Percentiles rank a stretch among this genome's conserved stretches.
Conservation (phyloP, 805 yeast genomes). For the Debaryomyces hansenii region DNA sequence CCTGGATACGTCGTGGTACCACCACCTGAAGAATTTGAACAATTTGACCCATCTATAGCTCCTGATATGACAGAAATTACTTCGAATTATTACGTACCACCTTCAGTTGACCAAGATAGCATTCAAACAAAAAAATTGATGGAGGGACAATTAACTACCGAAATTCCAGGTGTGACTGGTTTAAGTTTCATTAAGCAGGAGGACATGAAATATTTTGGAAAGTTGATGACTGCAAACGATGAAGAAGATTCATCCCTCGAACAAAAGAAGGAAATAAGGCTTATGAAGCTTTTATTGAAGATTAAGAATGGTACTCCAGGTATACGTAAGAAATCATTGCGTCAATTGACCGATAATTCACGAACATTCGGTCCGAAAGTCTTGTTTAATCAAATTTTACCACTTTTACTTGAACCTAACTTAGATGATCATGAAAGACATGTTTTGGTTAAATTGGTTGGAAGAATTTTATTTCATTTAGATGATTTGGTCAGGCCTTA, state of each 20-base stretch:
- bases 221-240: slow-evolving; percentile 37
- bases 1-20: slow-evolving; percentile 45
- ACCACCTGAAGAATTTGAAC: slow-evolving; percentile 48
- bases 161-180: slow-evolving; percentile 65
- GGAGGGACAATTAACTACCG: slow-evolving; percentile 41
- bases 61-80: slow-evolving; percentile 33
- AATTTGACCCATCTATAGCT: slow-evolving; percentile 15
- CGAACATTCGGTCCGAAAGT: slow-evolving; percentile 65
- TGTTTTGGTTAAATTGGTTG: slow-evolving; percentile 72
- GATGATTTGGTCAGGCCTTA: slow-evolving; percentile 69
- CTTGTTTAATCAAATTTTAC: slow-evolving; percentile 70
- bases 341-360: slow-evolving; percentile 65
- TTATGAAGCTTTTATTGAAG: slow-evolving; percentile 62
- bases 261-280: slow-evolving; percentile 58
- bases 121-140: slow-evolving; percentile 19
- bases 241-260: slow-evolving; percentile 38
- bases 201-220: slow-evolving; percentile 72
- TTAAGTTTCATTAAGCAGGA: slow-evolving; percentile 67
- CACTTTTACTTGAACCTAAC: slow-evolving; percentile 68
- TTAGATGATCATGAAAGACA: slow-evolving; percentile 84
- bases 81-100: slow-evolving; percentile 52
- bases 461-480: slow-evolving; percentile 64
- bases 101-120: slow-evolving; percentile 31
- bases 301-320: slow-evolving; percentile 78
- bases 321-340: slow-evolving; percentile 66